Base-by-base conservation (phyloP, 805 yeast genomes). In the Schizosaccharomyces octosporus region DNA sequence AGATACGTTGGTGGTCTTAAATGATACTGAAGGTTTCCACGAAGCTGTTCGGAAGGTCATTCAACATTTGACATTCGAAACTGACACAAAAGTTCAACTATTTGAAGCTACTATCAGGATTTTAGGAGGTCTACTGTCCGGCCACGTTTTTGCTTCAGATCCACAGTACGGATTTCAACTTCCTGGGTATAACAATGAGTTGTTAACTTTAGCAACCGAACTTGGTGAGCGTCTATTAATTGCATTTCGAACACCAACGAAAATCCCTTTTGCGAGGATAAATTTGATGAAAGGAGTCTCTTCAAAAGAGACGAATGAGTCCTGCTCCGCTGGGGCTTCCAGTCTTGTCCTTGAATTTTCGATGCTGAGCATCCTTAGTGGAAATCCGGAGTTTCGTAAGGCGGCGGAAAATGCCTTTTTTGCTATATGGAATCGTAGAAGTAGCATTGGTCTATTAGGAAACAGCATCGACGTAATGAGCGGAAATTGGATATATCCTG, bases 301-400 rank as follows among this genome's bases (percentile, higher is more conserved):
- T 1, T 60, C 61, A 4, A 64, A 66, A 61, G 63, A 63, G 21
- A 61, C 71, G 43, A 65, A 73, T 13, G 94, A 86, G 64, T 88
- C 88, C 5, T 88, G 95, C 68, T 79, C 88, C 0, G 84, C 96
- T 0, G 97, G 96, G 1, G 90, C 89, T 19, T 84, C 88, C 0
- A 81, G 89, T 0, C 85, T 95, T 2, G 76, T 87, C 63, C 73
- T 89, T 48, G 97, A 89, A 71, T 79, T 90, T 69, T 79, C 89
- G 0, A 71, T 89, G 48, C 73, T 89, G 36, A 85, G 95, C 0
- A 72, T 80, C 60, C 74, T 90, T 29, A 85, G 95, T 0, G 83
- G 84, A 3, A 90, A 89, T 68, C 74, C 79, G 1, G 75, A 79
- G 45, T 90, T 85, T 69, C 93, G 83, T 66, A 70, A 73, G 5